Base-by-base conservation (phyloP, 306 rosid species). In the Chamaecrista fasciculata region DNA sequence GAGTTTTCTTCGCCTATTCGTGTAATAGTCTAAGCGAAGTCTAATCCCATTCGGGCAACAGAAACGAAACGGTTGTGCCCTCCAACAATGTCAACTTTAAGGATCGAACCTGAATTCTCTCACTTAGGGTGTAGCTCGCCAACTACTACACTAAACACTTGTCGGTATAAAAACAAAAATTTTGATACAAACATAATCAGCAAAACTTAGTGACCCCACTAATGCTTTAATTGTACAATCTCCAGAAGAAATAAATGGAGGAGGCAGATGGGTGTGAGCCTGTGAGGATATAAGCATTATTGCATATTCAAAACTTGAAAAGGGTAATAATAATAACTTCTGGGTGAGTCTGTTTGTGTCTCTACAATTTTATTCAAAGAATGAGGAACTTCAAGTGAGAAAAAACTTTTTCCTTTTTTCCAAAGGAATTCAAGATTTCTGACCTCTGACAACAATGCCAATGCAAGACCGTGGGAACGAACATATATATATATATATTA, bases 361-460 rank as follows among this genome's bases (percentile, higher is more conserved):
- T 10, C n/a, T n/a, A n/a, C n/a, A n/a, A n/a, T n/a, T n/a, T 71
- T 81, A 81, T 81, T 77, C 74, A 69, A 58, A 81, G 71, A 73
- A 79, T 73, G 18, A 14, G 56, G 36, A 34, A 62, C 24, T 20
- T 0, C 56, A 49, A 39, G 44, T 28, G 62, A 51, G 61, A 61
- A n/a, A 36, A 70, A 37, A 74, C 63, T 63, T 1, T 71, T 46
- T 43, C 67, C 55, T 51, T 51, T 53, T 31, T n/a, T 63, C 28
- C 48, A 68, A 47, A 72, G 28, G 36, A 50, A 70, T 48, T 60
- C 47, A 31, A 44, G 70, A 51, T 60, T 44, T 76, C 42, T 5
- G 21, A 59, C 19, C 66, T 34, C 29, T 57, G 40, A n/a, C 67
- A 66, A 18, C 6, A 51, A 63, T 37, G 33, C 52, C 46, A 56